Evolutionary conservation across 2,329 filamentous ascomycete species (phyloP).

Genomic region (Bertia moriformis): DNA sequence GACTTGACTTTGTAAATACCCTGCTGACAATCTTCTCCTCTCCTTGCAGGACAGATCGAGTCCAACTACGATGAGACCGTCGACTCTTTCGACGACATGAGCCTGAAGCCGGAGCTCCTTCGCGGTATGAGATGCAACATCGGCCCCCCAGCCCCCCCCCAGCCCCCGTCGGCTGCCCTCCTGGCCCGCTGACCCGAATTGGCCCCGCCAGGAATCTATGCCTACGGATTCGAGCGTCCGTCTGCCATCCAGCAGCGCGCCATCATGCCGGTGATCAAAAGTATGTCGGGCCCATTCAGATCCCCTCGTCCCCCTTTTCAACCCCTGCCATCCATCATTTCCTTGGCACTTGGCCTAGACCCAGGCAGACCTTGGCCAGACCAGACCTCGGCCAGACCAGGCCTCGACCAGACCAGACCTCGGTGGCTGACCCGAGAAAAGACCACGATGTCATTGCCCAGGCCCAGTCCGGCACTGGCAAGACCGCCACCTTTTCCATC

Average conservation of each 20-base stretch:
- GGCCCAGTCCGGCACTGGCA: slow-evolving; percentile 98
- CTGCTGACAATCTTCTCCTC: slow-evolving; percentile 2
- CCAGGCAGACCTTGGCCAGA: not conserved
- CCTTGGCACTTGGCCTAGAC: not conserved
- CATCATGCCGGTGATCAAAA: slow-evolving; percentile 99
- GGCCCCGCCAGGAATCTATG: slow-evolving; percentile 87
- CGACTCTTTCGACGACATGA: slow-evolving; percentile 98
- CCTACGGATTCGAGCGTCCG: slow-evolving; percentile 99
- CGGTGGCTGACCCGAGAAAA: no score
- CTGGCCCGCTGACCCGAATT: slow-evolving; percentile 2
- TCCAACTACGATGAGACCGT: slow-evolving; percentile 99
- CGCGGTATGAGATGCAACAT: slow-evolving; percentile 67
- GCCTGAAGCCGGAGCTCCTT: slow-evolving; percentile 90
- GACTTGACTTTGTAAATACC: no score
- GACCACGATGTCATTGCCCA: slow-evolving; percentile 98
- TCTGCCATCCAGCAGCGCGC: slow-evolving; percentile 99
- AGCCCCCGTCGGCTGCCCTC: slow-evolving; percentile 5
- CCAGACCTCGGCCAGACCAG: slow-evolving; percentile 2
- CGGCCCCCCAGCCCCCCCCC: slow-evolving; percentile 7
- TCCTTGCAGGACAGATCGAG: slow-evolving; percentile 86
- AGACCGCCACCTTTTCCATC: slow-evolving; percentile 99
- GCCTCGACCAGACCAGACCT: slow-evolving; percentile 6
- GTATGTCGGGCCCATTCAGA: no score
- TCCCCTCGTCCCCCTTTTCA: slow-evolving; percentile 2
- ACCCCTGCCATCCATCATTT: slow-evolving; percentile 1